Base-by-base conservation (phyloP, 2,329 filamentous ascomycete species). In the Aspergillus ochraceus region DNA sequence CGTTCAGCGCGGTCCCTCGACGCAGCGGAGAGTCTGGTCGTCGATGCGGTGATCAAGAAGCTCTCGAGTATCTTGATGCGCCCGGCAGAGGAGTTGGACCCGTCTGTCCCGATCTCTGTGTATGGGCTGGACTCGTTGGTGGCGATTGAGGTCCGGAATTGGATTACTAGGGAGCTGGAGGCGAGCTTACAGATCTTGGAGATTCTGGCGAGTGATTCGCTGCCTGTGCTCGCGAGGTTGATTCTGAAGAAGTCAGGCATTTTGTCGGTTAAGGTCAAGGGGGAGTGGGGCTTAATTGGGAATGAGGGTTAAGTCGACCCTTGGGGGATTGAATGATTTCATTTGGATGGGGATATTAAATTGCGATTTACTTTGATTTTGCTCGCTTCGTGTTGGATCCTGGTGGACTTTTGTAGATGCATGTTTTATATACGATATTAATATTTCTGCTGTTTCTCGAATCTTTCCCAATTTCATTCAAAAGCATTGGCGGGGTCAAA, bases 61-160 rank as follows among this genome's bases (percentile, higher is more conserved):
- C 71, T 84, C 5, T 77, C 82, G 0, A 75, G 76, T 0, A 77
- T 83, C 8, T 75, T 85, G 59, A 81, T 83, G 68, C 42, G 68
- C 62, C 64, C 63, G 4, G 52, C 61, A 30, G 68, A 65, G 14
- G 66, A 71, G 4, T 56, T 72, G 17, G 62, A 68, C 17, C 54
- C 61, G 3, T 58, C 55, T 12, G 63, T 58, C 36, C 60, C 67
- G 2, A 49, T 72, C 22, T 59, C 60, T 51, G 68, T 60, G 11
- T 58, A 65, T n/a, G 67, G 64, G 14, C 61, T 73, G 49, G 71
- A 73, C 47, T 72, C 70, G 6, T 61, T 73, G 19, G 64, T 68
- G 36, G 68, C 68, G 3, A 66, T 72, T 45, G 70, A 73, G 52
- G 54, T 73, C 6, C 64, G 70, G 14, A 68, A 65, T 39, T 71